A percentile compares a stretch with the other conserved stretches of the same genome.
Conservation (phyloP, 1,139 yeast genomes). For the Diutina sp. region DNA sequence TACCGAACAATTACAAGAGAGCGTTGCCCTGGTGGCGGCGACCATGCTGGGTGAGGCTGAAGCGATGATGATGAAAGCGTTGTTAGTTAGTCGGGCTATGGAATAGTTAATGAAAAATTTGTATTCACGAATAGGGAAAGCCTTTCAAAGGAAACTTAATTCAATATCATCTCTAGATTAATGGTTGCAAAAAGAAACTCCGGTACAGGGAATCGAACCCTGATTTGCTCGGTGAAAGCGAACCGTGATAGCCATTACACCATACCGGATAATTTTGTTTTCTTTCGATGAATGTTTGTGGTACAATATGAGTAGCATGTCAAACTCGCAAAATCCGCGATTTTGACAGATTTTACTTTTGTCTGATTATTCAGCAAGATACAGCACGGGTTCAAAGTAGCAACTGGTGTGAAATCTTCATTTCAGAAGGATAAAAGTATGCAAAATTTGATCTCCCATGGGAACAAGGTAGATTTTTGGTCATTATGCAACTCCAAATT, state of each 20-base stretch:
- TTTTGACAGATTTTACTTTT: no score
- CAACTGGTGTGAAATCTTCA: no score
- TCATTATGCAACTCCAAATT: no score
- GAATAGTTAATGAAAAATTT: neutral
- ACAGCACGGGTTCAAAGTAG: no score
- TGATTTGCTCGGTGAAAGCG: slow-evolving; percentile 24
- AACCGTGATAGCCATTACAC: slow-evolving; percentile 18
- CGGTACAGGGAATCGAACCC: slow-evolving; percentile 41
- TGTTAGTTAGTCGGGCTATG: neutral
- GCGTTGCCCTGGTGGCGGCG: neutral
- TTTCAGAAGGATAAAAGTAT: no score
- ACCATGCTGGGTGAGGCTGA: neutral
- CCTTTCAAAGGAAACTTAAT: neutral
- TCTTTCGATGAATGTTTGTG: no score
- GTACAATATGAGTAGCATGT: no score
- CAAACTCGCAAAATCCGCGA: no score
- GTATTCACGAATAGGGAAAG: neutral
- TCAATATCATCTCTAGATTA: no score
- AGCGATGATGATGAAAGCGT: neutral
- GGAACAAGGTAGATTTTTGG: no score
- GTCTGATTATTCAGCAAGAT: no score
- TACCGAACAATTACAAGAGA: neutral
- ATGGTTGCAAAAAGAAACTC: slow-evolving; percentile 11
- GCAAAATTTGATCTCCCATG: no score
- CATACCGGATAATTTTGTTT: slow-evolving; percentile 12